Evolutionary conservation across 129 eudicot genomes (phyloP).

Genomic region (Arctium lappa): DNA sequence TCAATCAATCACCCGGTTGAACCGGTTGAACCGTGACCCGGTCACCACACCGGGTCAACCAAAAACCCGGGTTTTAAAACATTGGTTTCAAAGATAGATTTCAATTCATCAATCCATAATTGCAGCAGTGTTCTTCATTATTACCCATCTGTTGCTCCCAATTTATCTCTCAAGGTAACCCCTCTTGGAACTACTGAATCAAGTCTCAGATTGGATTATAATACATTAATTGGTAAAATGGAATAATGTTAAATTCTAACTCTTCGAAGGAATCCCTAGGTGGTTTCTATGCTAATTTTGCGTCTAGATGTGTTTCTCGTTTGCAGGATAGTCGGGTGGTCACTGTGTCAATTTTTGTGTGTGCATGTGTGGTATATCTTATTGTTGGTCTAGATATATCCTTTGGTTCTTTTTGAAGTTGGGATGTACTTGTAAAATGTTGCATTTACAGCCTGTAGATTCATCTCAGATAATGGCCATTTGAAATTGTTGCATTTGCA

Average conservation of each 20-base stretch:
- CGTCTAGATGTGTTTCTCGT: neutral
- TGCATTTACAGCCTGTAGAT: neutral
- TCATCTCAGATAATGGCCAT: neutral
- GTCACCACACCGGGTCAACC: too few relatives aligned
- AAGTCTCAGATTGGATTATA: neutral
- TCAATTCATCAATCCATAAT: too few relatives aligned
- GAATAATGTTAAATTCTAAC: neutral
- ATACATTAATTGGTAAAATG: neutral
- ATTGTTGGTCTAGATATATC: too few relatives aligned
- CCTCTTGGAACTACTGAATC: neutral
- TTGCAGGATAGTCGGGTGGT: neutral
- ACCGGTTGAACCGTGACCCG: too few relatives aligned
- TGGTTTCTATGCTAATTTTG: neutral
- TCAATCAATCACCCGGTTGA: too few relatives aligned
- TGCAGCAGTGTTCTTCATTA: too few relatives aligned
- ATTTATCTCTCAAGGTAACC: too few relatives aligned
- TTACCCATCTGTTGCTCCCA: too few relatives aligned
- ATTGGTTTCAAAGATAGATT: too few relatives aligned
- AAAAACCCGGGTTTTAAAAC: too few relatives aligned
- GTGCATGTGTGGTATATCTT: too few relatives aligned
- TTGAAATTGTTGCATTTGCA: too few relatives aligned
- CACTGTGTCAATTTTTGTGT: neutral
- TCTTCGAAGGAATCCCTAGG: neutral
- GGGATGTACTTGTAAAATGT: neutral
- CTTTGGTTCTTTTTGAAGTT: neutral